These are phyloP conservation scores for Monascus ruber DNA, from an alignment of 2,329 filamentous ascomycete species.

Conservation along the genomic window DNA sequence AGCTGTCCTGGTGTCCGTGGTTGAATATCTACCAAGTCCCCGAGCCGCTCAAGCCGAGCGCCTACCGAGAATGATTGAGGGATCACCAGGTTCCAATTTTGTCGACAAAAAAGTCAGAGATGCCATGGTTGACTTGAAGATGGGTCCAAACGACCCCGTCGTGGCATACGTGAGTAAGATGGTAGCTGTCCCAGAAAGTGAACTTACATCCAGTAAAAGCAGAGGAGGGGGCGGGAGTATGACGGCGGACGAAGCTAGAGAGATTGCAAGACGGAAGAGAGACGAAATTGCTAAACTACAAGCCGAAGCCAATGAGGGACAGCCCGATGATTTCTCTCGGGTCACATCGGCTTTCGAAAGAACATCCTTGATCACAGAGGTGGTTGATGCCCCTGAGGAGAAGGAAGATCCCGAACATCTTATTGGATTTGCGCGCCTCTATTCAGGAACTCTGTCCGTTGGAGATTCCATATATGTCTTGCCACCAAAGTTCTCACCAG, in stretches of 20 bases:
- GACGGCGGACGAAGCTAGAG: slow-evolving; percentile 79
- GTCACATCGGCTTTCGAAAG: slow-evolving; percentile 51
- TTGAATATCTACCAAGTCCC: slow-evolving; percentile 84
- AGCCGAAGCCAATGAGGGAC: slow-evolving; percentile 40
- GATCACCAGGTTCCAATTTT: slow-evolving; percentile 63
- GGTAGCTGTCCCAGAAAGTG: slow-evolving; percentile 88
- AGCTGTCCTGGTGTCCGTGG: slow-evolving; percentile 81
- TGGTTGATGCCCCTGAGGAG: slow-evolving; percentile 41
- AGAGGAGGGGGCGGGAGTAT: slow-evolving; percentile 54
- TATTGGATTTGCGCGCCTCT: slow-evolving; percentile 88
- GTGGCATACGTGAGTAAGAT: slow-evolving; percentile 98
- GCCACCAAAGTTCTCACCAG: slow-evolving; percentile 84
- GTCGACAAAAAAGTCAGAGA: slow-evolving; percentile 59
- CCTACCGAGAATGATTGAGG: slow-evolving; percentile 65
- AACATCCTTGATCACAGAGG: slow-evolving; percentile 46
- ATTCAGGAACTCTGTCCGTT: slow-evolving; percentile 78
- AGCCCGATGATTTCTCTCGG: slow-evolving; percentile 41
- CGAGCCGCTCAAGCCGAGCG: slow-evolving; percentile 66
- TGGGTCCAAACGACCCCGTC: slow-evolving; percentile 58
- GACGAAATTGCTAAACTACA: slow-evolving; percentile 77
- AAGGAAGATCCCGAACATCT: slow-evolving; percentile 70
- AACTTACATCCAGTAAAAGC: slow-evolving; percentile 71
- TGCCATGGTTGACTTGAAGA: slow-evolving; percentile 75
- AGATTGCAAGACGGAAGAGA: slow-evolving; percentile 76
- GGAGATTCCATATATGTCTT: slow-evolving; percentile 87